Conservation (phyloP, 495 filamentous ascomycete species). For the Viridothelium virens region DNA sequence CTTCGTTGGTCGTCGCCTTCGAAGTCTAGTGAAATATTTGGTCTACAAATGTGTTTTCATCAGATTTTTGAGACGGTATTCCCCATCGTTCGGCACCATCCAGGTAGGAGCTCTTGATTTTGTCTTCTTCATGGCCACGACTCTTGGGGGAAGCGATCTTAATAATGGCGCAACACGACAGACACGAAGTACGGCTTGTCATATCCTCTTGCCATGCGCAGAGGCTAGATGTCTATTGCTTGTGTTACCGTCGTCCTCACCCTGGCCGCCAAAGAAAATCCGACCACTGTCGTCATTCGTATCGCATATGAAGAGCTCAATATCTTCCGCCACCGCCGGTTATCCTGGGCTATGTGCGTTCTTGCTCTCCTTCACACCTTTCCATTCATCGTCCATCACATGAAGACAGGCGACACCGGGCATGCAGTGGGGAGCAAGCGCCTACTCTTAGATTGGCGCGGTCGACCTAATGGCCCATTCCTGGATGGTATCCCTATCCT, state of each 20-base stretch:
- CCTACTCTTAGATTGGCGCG: constrained; percentile 51
- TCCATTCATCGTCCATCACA: constrained; percentile 40
- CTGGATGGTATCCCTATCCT: constrained; percentile 47
- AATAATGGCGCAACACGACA: constrained; percentile 42
- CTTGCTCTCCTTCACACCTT: constrained; percentile 30
- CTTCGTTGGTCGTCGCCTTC: constrained; percentile 1
- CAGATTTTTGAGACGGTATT: constrained; percentile 34
- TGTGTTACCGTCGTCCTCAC: constrained; percentile 28
- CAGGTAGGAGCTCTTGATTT: constrained; percentile 37
- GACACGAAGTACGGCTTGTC: constrained; percentile 40
- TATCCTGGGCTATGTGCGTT: constrained; percentile 24
- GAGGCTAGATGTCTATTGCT: constrained; percentile 27
- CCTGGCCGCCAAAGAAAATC: constrained; percentile 27
- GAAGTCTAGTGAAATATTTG: constrained; percentile 25
- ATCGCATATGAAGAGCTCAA: constrained; percentile 28
- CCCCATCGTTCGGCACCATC: constrained; percentile 40
- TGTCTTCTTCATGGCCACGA: constrained; percentile 46
- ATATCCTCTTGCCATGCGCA: constrained; percentile 26
- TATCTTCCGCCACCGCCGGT: constrained; percentile 28
- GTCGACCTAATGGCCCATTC: constrained; percentile 48
- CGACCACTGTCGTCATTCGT: constrained; percentile 24
- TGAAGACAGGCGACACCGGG: constrained; percentile 44
- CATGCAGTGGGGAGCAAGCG: constrained; percentile 38
- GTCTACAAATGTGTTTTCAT: constrained; percentile 41
- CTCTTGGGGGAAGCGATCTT: constrained; percentile 43